Evolutionary conservation across 768 basidiomycete genomes (phyloP).

Genomic region (Cytidiella melzeri): DNA sequence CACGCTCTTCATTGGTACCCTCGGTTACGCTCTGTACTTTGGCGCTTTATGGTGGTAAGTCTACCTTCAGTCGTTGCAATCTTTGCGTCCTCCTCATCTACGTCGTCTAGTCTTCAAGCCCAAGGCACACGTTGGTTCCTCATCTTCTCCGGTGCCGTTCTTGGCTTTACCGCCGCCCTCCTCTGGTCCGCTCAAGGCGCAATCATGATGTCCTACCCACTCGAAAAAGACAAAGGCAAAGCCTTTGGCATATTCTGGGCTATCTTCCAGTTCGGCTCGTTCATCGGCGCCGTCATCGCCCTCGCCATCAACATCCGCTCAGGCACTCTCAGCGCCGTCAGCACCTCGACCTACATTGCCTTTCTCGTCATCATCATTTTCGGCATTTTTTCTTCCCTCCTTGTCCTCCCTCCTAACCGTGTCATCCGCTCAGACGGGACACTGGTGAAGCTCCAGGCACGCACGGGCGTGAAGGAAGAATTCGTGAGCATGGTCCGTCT

Average conservation of each 20-base stretch:
- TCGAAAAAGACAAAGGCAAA: conserved; percentile 50
- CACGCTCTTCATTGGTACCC: conserved; percentile 45
- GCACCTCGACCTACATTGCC: conserved; percentile 36
- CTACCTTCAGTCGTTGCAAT: not conserved
- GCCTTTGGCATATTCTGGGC: conserved; percentile 50
- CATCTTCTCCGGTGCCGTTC: conserved; percentile 42
- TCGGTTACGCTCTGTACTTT: conserved; percentile 47
- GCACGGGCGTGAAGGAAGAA: conserved; percentile 26
- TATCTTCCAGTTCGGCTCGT: conserved; percentile 38
- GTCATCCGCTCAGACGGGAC: conserved; percentile 37
- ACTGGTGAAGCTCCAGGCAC: conserved; percentile 30
- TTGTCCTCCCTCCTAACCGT: conserved; percentile 32
- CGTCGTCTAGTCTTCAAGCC: conserved; percentile 27
- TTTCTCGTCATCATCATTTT: conserved; percentile 41
- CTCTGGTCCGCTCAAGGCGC: conserved; percentile 49
- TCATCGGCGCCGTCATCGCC: conserved; percentile 39
- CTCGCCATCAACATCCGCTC: conserved; percentile 35
- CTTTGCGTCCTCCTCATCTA: not conserved
- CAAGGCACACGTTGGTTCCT: conserved; percentile 39
- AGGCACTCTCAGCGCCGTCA: conserved; percentile 28
- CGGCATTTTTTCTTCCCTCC: conserved; percentile 30
- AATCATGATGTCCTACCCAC: conserved; percentile 52
- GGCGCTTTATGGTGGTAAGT: conserved; percentile 40
- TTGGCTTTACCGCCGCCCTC: conserved; percentile 44
- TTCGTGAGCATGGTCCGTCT: conserved; percentile 23